Evolutionary conservation across 805 yeast genomes (phyloP), one percentile per base, ranked within the genome.

Genomic region (Zygoascus flipseniorum): DNA sequence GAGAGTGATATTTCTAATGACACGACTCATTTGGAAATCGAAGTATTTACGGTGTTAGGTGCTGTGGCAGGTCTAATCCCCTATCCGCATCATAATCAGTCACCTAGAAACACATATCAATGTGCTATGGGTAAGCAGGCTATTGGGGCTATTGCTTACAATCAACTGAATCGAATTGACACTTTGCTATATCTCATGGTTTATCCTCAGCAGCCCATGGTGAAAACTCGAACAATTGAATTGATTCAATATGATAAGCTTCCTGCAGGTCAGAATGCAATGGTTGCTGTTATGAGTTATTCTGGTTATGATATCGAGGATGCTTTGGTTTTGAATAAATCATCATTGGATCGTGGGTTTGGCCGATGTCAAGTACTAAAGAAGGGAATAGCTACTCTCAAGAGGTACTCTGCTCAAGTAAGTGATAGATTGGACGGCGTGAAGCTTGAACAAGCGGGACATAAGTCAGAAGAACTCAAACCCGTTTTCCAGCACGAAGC

Each of bases 41-140:
- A 93, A 68, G 96, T 97, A 5, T 89, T 89, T 72, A 89, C 96
- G 0, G 85, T 89, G 2, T 72, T 89, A 32, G 97, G 96, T 54
- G 96, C 96, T 0, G 96, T 88, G 52, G 96, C 96, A 0, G 95
- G 96, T 28, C 76, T 87, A 61, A 87, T 87, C 75, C 96, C 96
- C 18, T 87, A 88, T 65, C 96, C 96, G 47, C 95, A 87, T 66
- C 96, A 87, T 68, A 87, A 93, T 72, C 99, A 93, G 76, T 90
- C 97, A 56, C 99, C 99, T 56, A 92, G 99, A 83, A 93, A 93
- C 69, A 93, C 99, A 2, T 93, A 93, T 72, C 99, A 93, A 76
- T 90, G 97, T 69, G 99, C 99, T 59, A 93, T 93, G 99, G 99
- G 99, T 82, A 93, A 93, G 72, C 99, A 93, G 74, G 99, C 99